Evolutionary conservation across 73 alveolate genomes (phyloP).

Genomic region (Durusdinium trenchii): DNA sequence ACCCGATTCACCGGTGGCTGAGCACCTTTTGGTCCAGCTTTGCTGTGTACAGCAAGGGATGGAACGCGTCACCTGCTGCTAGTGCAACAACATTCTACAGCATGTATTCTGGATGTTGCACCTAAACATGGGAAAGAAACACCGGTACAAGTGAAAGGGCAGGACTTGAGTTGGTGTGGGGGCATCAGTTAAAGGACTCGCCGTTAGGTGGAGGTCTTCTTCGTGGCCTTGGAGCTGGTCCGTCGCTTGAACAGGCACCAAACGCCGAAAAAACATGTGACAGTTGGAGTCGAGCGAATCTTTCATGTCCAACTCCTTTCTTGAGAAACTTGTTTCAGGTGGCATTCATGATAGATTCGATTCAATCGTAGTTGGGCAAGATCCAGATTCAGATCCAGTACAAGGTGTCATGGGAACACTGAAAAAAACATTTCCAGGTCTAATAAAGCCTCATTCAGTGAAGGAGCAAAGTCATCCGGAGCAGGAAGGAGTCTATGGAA

Average conservation of each 20-base stretch:
- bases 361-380: too few relatives aligned
- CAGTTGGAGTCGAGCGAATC: background rate
- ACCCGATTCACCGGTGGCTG: background rate
- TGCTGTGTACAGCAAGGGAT: background rate
- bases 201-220: constrained; percentile 72
- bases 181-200: background rate
- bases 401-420: too few relatives aligned
- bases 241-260: constrained; percentile 8
- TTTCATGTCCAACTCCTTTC: background rate
- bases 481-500: too few relatives aligned
- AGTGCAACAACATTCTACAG: background rate
- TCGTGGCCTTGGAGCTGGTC: constrained; percentile 66
- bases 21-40: background rate
- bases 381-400: too few relatives aligned
- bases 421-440: background rate
- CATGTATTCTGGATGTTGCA: background rate
- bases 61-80: background rate
- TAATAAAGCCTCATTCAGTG: background rate
- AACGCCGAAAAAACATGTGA: background rate
- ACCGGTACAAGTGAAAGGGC: background rate
- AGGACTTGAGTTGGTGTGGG: too few relatives aligned
- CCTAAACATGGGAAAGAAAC: background rate
- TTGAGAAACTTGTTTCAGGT: too few relatives aligned
- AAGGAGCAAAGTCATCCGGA: too few relatives aligned
- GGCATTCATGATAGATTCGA: too few relatives aligned